A percentile compares a stretch with the other conserved stretches of the same genome.
These are phyloP conservation scores for Pichia deserticola DNA, from an alignment of 805 yeast species.

Conservation along the genomic window DNA sequence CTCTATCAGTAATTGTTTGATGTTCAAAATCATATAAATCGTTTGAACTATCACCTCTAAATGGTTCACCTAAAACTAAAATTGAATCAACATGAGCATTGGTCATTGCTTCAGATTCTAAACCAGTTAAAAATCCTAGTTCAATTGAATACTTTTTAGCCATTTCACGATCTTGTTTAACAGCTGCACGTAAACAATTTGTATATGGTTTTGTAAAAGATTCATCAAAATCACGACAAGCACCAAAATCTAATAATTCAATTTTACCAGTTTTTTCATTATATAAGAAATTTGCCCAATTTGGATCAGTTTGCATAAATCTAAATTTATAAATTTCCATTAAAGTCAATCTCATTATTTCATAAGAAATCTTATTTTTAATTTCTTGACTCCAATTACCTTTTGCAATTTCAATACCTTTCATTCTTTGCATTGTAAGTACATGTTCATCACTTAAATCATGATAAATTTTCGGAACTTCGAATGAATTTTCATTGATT, in stretches of 20 bases:
- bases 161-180: conserved; percentile 51
- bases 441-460: conserved; percentile 75
- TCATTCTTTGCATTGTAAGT: conserved; percentile 82
- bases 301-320: conserved; percentile 98
- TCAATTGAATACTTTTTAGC: conserved; percentile 60
- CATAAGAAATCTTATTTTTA: conserved; percentile 73
- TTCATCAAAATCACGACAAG: conserved; percentile 70
- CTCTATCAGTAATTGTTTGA: conserved; percentile 93
- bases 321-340: conserved; percentile 76
- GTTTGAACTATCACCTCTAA: conserved; percentile 43
- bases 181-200: conserved; percentile 67
- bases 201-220: conserved; percentile 66
- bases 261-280: conserved; percentile 63
- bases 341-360: conserved; percentile 80
- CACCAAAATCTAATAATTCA: conserved; percentile 92
- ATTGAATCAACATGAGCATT: conserved; percentile 90
- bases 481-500: conserved; percentile 54
- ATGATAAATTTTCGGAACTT: conserved; percentile 74
- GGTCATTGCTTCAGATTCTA: conserved; percentile 82
- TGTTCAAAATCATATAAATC: conserved; percentile 64
- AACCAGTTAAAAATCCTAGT: conserved; percentile 86
- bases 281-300: conserved; percentile 96
- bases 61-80: conserved; percentile 88
- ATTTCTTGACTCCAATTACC: conserved; percentile 69
- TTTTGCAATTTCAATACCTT: conserved; percentile 75